A percentile compares a stretch with the other conserved stretches of the same genome.
Evolutionary conservation across 352 stramenopile genomes (phyloP).

Genomic region (Blastocystis sp.): DNA sequence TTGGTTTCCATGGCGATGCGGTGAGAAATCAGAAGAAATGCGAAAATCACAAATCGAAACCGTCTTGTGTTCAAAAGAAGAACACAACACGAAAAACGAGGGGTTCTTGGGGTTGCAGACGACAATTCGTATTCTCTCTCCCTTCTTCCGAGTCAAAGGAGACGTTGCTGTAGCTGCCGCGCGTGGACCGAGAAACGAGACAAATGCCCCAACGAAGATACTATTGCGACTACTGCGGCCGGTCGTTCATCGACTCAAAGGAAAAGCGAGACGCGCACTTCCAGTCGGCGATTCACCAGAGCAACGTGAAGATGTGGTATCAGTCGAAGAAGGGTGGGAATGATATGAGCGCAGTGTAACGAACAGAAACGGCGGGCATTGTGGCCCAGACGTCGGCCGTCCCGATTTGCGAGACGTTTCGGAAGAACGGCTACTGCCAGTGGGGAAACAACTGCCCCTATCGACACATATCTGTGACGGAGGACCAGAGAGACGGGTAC

Average conservation of each 20-base stretch:
- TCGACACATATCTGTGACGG: conserved; percentile 32
- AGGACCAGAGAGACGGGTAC: conserved; percentile 21
- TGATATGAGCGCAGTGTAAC: background rate
- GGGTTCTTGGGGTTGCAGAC: too few relatives aligned
- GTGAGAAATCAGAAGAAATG: too few relatives aligned
- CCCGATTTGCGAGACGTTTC: conserved; percentile 28
- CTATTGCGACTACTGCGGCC: conserved; percentile 65
- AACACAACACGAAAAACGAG: too few relatives aligned
- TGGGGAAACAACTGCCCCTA: conserved; percentile 69
- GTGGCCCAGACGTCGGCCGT: background rate
- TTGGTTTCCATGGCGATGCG: too few relatives aligned
- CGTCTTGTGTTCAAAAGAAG: too few relatives aligned
- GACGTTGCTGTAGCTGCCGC: too few relatives aligned
- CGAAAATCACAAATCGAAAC: too few relatives aligned
- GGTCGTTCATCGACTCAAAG: conserved; percentile 50
- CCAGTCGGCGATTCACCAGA: conserved; percentile 56
- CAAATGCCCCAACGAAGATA: conserved; percentile 60
- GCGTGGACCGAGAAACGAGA: background rate
- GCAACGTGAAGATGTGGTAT: conserved; percentile 68
- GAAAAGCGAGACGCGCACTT: conserved; percentile 53
- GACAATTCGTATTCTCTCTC: too few relatives aligned
- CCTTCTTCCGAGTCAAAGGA: too few relatives aligned
- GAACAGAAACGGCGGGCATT: conserved; percentile 30
- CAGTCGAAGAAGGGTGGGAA: conserved; percentile 14
- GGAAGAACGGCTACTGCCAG: conserved; percentile 47